These are phyloP conservation scores for Condylostoma magnum DNA, from an alignment of 169 alveolate species.

Conservation along the genomic window DNA sequence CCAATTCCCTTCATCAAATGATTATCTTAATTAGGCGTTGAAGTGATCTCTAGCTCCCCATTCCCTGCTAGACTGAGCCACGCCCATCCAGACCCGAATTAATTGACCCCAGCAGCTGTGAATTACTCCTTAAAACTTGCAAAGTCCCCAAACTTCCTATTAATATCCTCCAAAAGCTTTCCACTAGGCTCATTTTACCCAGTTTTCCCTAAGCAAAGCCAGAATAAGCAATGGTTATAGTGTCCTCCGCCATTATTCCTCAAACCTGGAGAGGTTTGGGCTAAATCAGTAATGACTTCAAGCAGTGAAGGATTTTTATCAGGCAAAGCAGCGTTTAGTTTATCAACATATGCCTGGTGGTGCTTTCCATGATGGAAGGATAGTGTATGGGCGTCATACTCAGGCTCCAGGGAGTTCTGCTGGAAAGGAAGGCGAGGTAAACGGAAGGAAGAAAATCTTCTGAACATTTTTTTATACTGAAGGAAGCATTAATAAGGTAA, in stretches of 20 bases:
- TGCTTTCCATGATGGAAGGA: conserved; percentile 30
- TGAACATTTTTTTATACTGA: too few species aligned
- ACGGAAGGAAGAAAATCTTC: conserved; percentile 6
- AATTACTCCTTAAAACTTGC: conserved; percentile 82
- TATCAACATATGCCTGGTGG: conserved; percentile 28
- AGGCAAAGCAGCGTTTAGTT: conserved; percentile 21
- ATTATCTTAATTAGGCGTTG: conserved; percentile 92
- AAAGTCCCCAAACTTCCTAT: conserved; percentile 43
- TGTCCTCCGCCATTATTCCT: conserved; percentile 34
- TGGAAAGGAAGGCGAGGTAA: conserved; percentile 19
- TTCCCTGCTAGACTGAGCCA: conserved; percentile 92
- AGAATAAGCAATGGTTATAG: conserved; percentile 24
- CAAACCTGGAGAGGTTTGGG: conserved; percentile 2
- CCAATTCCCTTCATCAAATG: conserved; percentile 66
- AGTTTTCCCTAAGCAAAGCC: conserved; percentile 20
- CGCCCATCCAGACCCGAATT: conserved; percentile 99
- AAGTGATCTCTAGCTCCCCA: conserved; percentile 87
- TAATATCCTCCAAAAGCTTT: background rate
- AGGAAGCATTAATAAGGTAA: too few species aligned
- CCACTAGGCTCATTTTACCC: conserved; percentile 9
- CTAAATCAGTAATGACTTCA: background rate
- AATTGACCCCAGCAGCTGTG: conserved; percentile 80
- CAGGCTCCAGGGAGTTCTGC: conserved; percentile 23
- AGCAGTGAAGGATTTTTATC: background rate
- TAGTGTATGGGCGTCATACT: conserved; percentile 8